Percentiles rank a stretch among this genome's conserved stretches.
phyloP scores from a whole-genome alignment of 2,329 filamentous ascomycete genomes.

The Fusarium musae region DNA sequence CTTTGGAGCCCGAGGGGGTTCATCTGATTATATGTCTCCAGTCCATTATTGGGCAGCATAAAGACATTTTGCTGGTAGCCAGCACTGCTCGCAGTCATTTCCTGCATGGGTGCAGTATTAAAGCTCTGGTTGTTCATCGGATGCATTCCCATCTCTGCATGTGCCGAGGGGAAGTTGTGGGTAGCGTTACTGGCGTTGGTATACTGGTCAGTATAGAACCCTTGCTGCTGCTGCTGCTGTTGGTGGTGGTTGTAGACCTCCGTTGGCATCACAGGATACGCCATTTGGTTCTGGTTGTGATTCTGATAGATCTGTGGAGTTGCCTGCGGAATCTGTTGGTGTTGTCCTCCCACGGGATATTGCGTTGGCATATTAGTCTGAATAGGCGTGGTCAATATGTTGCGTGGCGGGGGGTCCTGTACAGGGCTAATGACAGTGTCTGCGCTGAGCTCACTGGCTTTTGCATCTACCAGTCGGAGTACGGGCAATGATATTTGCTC shows the following conservation, averaged over 20 bases:
- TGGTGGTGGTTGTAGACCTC: constrained; percentile 33
- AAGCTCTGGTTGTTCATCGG: constrained; percentile 42
- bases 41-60: constrained; percentile 42
- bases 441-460: constrained; percentile 60
- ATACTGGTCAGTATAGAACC: constrained; percentile 45
- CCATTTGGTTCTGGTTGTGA: constrained; percentile 32
- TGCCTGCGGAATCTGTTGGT: constrained; percentile 31
- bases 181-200: constrained; percentile 43
- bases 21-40: constrained; percentile 49
- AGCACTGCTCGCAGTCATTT: constrained; percentile 39
- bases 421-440: constrained; percentile 76
- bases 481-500: constrained; percentile 89
- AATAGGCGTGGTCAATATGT: constrained; percentile 43
- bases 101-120: constrained; percentile 39
- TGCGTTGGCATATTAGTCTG: constrained; percentile 36
- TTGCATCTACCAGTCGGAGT: constrained; percentile 66
- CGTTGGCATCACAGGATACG: constrained; percentile 44
- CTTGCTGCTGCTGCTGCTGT: constrained; percentile 21
- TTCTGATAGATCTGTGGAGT: constrained; percentile 36
- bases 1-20: constrained; percentile 50
- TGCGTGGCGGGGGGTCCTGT: constrained; percentile 60
- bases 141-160: constrained; percentile 41
- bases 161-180: constrained; percentile 42
- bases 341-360: constrained; percentile 36
- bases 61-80: constrained; percentile 43